Evolutionary conservation across 2,329 filamentous ascomycete species (phyloP).

Genomic region (Venturia pyrina): DNA sequence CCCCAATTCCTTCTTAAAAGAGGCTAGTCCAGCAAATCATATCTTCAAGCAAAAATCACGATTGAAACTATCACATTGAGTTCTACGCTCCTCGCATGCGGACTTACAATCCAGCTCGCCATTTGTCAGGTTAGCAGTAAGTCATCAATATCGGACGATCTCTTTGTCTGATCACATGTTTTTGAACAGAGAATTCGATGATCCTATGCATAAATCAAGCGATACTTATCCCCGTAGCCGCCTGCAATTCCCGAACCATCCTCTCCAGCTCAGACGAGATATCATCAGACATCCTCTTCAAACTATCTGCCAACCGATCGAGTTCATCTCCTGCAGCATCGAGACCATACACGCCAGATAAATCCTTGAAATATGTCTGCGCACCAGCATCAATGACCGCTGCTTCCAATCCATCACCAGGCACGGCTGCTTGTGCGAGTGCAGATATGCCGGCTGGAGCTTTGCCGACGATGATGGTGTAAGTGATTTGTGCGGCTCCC

Average conservation of each 20-base stretch:
- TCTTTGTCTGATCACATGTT: no score
- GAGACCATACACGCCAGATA: not conserved
- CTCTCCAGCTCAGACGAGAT: not conserved
- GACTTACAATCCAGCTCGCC: no score
- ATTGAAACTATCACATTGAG: no score
- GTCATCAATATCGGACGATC: no score
- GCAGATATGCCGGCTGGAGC: not conserved
- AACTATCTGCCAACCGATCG: not conserved
- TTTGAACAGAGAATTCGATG: no score
- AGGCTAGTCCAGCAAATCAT: no score
- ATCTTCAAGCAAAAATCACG: no score
- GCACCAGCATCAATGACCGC: not conserved
- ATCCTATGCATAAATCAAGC: not conserved
- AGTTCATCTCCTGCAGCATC: not conserved
- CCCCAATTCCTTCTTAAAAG: no score
- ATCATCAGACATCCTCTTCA: not conserved
- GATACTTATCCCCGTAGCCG: not conserved
- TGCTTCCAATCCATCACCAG: not conserved
- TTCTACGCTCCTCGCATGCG: no score
- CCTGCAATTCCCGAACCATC: not conserved
- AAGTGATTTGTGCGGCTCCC: not conserved
- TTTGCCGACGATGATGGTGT: not conserved
- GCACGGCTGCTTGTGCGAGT: not conserved
- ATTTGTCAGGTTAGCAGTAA: no score
- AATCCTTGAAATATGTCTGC: not conserved